A percentile compares a stretch with the other conserved stretches of the same genome.
phyloP scores from a whole-genome alignment of 352 stramenopile species.

The Phytophthora fragariaefolia region DNA sequence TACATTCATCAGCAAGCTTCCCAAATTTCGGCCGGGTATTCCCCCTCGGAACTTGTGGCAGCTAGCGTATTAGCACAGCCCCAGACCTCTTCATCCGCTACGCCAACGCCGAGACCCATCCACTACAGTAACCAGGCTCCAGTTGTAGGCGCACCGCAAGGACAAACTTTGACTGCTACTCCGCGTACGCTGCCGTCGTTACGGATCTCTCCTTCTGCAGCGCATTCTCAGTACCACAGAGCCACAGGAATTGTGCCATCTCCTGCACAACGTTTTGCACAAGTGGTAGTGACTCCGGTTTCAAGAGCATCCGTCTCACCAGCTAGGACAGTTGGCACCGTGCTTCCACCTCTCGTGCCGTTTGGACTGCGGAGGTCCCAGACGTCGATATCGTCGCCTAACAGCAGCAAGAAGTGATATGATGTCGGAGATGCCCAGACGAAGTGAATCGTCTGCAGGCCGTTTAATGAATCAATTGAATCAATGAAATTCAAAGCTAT shows the following conservation, averaged over 20 bases:
- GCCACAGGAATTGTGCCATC: conserved; percentile 9
- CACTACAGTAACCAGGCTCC: conserved; percentile 14
- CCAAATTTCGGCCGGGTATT: conserved; percentile 28
- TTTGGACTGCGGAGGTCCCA: conserved; percentile 13
- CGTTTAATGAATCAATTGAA: conserved; percentile 17
- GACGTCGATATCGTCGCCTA: conserved; percentile 19
- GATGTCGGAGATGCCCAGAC: conserved; percentile 9
- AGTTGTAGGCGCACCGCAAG: background rate
- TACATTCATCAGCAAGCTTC: conserved; percentile 23
- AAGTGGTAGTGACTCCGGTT: conserved; percentile 1
- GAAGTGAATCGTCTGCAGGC: conserved; percentile 11
- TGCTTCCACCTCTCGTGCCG: conserved; percentile 28
- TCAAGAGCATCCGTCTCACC: conserved; percentile 12
- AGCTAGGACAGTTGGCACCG: conserved; percentile 7
- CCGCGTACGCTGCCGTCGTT: conserved; percentile 34
- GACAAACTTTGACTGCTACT: conserved; percentile 7
- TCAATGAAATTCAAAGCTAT: background rate
- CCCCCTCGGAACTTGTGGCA: conserved; percentile 40
- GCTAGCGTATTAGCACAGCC: conserved; percentile 39
- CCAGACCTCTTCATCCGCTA: background rate
- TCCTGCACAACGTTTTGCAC: conserved; percentile 11
- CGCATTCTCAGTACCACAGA: conserved; percentile 10
- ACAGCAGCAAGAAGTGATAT: conserved; percentile 22
- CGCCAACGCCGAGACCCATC: background rate
- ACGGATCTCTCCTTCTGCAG: conserved; percentile 14